Conservation (phyloP, 179 eudicot genomes). For the Heliamphora pulchella region DNA sequence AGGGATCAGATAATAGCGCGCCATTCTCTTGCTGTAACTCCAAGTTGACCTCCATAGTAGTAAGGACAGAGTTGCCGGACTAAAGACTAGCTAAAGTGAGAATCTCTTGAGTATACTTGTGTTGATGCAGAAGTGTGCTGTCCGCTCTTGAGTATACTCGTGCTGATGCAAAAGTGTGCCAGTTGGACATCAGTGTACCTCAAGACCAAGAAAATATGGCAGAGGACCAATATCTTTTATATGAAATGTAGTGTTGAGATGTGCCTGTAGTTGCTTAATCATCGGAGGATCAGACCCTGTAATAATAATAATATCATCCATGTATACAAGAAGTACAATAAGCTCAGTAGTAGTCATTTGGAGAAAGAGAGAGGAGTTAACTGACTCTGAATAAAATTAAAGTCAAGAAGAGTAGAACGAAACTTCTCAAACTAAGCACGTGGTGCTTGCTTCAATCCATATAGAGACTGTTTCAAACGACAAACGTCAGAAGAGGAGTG, state of each 20-base stretch:
- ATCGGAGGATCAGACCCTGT: neutral
- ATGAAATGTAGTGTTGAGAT: neutral
- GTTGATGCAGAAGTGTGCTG: neutral
- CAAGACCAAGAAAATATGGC: slow-evolving; percentile 6
- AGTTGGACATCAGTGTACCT: neutral
- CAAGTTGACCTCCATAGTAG: slow-evolving; percentile 9
- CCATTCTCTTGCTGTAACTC: neutral
- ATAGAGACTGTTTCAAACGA: neutral
- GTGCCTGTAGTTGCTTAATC: neutral
- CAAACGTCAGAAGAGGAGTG: neutral
- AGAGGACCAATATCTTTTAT: slow-evolving; percentile 15
- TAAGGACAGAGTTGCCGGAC: neutral
- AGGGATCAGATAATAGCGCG: neutral
- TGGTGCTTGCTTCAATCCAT: neutral
- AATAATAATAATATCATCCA: slow-evolving; percentile 5
- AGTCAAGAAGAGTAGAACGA: neutral
- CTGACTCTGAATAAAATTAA: neutral
- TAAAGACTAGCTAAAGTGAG: slow-evolving; percentile 6
- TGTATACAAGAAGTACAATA: neutral
- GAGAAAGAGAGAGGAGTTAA: slow-evolving; percentile 13
- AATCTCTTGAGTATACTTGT: slow-evolving; percentile 10
- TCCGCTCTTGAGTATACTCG: slow-evolving; percentile 5
- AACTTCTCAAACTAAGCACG: slow-evolving; percentile 14
- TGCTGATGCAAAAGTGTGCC: neutral
- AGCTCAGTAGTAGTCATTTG: neutral